phyloP scores from a whole-genome alignment of 176 grass and related monocot genomes.

The Zea mays region DNA sequence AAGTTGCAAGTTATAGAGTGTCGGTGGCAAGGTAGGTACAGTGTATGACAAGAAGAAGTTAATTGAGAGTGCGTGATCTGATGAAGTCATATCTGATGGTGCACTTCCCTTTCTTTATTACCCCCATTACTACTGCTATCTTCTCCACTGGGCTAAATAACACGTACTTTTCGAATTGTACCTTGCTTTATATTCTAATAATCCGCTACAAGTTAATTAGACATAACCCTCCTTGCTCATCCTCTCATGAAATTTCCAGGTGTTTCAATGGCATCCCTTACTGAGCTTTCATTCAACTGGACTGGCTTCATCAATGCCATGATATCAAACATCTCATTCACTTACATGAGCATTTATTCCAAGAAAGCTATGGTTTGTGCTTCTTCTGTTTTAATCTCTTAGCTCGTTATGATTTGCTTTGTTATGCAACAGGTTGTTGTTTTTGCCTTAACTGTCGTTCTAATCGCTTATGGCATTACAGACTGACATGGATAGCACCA shows the following conservation, averaged over 20 bases:
- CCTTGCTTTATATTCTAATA: not conserved
- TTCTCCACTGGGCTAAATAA: constrained; percentile 9
- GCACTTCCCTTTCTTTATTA: not conserved
- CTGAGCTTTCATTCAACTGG: constrained; percentile 98
- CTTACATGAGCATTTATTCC: constrained; percentile 96
- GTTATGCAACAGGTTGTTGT: not conserved
- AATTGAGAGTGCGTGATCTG: not conserved
- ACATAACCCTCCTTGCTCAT: constrained; percentile 18
- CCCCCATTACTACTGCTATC: not conserved
- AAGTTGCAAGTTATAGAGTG: constrained; percentile 14
- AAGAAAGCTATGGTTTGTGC: constrained; percentile 97
- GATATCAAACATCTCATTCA: constrained; percentile 99
- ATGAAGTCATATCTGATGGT: not conserved
- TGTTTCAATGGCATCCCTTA: constrained; percentile 97
- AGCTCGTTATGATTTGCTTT: constrained; percentile 25
- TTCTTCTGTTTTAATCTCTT: constrained; percentile 13
- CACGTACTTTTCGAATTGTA: not conserved
- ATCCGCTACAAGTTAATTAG: not conserved
- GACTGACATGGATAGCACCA: constrained; percentile 99
- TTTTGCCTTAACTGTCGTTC: not conserved
- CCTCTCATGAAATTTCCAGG: constrained; percentile 57
- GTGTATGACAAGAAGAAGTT: not conserved
- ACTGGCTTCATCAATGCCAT: constrained; percentile 93
- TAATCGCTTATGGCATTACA: constrained; percentile 48
- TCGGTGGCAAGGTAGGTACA: not conserved